phyloP scores from a whole-genome alignment of 805 yeast genomes.

The Yamadazyma ubonensis region DNA sequence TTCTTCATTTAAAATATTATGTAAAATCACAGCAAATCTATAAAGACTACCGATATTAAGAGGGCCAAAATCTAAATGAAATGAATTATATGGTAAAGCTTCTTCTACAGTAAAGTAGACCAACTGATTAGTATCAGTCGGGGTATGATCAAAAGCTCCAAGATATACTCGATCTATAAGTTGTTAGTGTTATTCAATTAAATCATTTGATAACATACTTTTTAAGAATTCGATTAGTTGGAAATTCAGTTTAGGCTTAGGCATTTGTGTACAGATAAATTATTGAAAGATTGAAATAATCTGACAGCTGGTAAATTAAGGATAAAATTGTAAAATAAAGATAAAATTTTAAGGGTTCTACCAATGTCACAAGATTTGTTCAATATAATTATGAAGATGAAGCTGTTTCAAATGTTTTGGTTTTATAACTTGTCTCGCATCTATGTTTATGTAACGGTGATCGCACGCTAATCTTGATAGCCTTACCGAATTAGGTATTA shows the following conservation, averaged over 20 bases:
- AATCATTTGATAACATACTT: conserved; percentile 30
- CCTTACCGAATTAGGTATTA: conserved; percentile 10
- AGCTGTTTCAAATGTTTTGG: conserved; percentile 8
- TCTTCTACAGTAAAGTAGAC: conserved; percentile 93
- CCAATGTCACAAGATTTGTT: conserved; percentile 4
- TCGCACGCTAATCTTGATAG: conserved; percentile 4
- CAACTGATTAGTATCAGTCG: conserved; percentile 69
- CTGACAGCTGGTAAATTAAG: background rate
- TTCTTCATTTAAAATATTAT: conserved; percentile 84
- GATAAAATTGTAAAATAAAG: too few relatives aligned
- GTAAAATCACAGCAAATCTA: conserved; percentile 91
- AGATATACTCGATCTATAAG: conserved; percentile 69
- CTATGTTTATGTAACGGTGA: conserved; percentile 12
- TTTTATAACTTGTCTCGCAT: conserved; percentile 7
- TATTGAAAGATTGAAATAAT: too few relatives aligned
- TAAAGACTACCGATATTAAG: conserved; percentile 89
- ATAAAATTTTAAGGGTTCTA: too few relatives aligned
- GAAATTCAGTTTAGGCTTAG: conserved; percentile 17
- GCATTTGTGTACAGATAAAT: conserved; percentile 3
- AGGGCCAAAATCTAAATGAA: conserved; percentile 96
- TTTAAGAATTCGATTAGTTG: conserved; percentile 45
- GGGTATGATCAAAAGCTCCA: conserved; percentile 82
- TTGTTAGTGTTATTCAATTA: conserved; percentile 16
- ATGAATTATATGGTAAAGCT: conserved; percentile 87
- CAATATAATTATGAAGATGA: background rate